These are phyloP conservation scores for Basipetospora sp. DNA, from an alignment of 2,329 filamentous ascomycete species.

Conservation along the genomic window DNA sequence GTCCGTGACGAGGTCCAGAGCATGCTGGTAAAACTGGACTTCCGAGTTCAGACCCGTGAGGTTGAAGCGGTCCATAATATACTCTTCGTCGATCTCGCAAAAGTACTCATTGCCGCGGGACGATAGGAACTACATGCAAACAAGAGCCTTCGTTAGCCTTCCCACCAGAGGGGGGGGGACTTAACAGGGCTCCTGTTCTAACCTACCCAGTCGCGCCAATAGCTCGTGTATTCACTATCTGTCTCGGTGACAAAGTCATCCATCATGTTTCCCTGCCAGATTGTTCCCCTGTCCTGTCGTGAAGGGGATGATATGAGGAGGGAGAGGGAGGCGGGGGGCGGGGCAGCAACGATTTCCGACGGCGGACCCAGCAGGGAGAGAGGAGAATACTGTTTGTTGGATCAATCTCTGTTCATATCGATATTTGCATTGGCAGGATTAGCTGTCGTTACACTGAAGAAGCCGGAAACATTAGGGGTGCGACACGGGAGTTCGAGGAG, in stretches of 20 bases:
- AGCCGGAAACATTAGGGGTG: too few species aligned
- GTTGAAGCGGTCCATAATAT: conserved; percentile 95
- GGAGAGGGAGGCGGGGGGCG: too few species aligned
- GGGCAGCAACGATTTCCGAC: too few species aligned
- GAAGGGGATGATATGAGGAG: too few species aligned
- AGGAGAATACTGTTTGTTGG: too few species aligned
- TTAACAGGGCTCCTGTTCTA: too few species aligned
- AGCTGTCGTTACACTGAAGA: too few species aligned
- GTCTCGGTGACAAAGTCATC: conserved; percentile 97
- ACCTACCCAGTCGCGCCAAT: conserved; percentile 98
- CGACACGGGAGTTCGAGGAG: too few species aligned
- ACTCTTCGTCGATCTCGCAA: conserved; percentile 98
- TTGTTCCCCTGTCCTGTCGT: too few species aligned
- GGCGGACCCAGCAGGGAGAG: too few species aligned
- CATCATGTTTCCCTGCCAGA: conserved; percentile 41
- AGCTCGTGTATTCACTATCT: conserved; percentile 97
- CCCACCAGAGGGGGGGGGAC: background rate
- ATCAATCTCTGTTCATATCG: too few species aligned
- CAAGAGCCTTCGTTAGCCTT: background rate
- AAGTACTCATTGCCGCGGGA: conserved; percentile 98
- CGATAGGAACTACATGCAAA: conserved; percentile 66
- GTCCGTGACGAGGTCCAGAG: conserved; percentile 89
- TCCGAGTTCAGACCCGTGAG: conserved; percentile 92
- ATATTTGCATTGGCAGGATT: too few species aligned
- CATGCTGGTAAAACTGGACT: conserved; percentile 98